Conservation (phyloP, 176 grass and related monocot species). For the Panicum miliaceum region DNA sequence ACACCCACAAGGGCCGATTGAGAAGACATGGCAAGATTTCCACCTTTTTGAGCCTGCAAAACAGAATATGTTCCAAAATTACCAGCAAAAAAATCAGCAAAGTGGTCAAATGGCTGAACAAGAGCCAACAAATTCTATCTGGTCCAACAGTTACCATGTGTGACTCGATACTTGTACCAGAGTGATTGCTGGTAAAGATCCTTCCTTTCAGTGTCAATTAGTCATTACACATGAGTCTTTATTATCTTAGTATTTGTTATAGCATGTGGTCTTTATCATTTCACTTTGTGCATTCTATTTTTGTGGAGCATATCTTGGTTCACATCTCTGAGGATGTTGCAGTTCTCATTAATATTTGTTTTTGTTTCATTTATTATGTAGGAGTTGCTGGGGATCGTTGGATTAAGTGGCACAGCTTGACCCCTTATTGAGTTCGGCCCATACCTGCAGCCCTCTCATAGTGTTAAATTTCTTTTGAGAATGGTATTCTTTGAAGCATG, state of each 20-base stretch:
- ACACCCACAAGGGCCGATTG: slow-evolving; percentile 33
- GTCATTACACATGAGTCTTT: not conserved
- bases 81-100: slow-evolving; percentile 56
- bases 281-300: slow-evolving; percentile 18
- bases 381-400: slow-evolving; percentile 51
- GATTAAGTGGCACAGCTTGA: slow-evolving; percentile 64
- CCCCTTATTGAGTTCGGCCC: slow-evolving; percentile 58
- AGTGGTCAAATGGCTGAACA: slow-evolving; percentile 59
- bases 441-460: slow-evolving; percentile 67
- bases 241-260: not conserved
- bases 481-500: slow-evolving; percentile 69
- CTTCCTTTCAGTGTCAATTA: slow-evolving; percentile 9
- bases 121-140: slow-evolving; percentile 57
- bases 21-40: slow-evolving; percentile 81
- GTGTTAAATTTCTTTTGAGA: slow-evolving; percentile 75
- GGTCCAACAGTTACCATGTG: slow-evolving; percentile 74
- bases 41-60: slow-evolving; percentile 78
- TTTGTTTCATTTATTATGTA: slow-evolving; percentile 38
- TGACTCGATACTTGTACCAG: slow-evolving; percentile 60
- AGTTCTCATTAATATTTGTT: slow-evolving; percentile 29
- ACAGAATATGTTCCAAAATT: slow-evolving; percentile 53
- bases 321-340: not conserved
- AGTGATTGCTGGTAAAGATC: slow-evolving; percentile 61
- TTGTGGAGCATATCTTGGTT: slow-evolving; percentile 16
- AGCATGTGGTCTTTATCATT: not conserved